Percentiles rank a stretch among this genome's conserved stretches.
These are phyloP conservation scores for Verticillium nubilum DNA, from an alignment of 2,329 filamentous ascomycete genomes.

Conservation along the genomic window DNA sequence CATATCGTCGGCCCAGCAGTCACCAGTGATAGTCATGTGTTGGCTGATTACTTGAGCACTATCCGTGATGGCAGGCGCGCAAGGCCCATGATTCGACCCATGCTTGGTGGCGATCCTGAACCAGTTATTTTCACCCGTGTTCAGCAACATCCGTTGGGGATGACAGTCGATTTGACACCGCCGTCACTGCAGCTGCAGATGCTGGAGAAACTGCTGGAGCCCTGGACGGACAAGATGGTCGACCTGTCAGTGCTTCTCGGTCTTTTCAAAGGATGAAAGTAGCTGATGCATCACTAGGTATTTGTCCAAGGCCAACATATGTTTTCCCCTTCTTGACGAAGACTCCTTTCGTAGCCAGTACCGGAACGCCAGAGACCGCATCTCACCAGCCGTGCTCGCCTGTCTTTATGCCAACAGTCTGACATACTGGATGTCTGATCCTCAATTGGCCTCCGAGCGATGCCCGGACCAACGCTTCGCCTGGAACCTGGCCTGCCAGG, in stretches of 20 bases:
- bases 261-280: too few relatives aligned
- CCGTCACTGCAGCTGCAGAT: conserved; percentile 45
- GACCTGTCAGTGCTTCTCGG: conserved; percentile 29
- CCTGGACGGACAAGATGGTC: conserved; percentile 44
- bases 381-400: conserved; percentile 51
- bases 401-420: conserved; percentile 53
- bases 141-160: conserved; percentile 37
- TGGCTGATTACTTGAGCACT: conserved; percentile 50
- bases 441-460: conserved; percentile 34
- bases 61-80: conserved; percentile 13
- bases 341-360: conserved; percentile 45
- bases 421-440: conserved; percentile 50
- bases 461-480: conserved; percentile 54
- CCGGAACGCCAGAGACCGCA: conserved; percentile 34
- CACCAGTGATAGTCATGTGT: conserved; percentile 54
- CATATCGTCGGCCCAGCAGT: conserved; percentile 56
- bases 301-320: conserved; percentile 49
- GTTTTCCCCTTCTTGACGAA: conserved; percentile 57
- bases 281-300: conserved; percentile 30
- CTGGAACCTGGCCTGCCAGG: conserved; percentile 57
- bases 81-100: conserved; percentile 20
- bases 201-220: conserved; percentile 54
- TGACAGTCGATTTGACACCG: conserved; percentile 28
- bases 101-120: conserved; percentile 8
- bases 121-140: conserved; percentile 43